These are phyloP conservation scores for Steccherinum ochraceum DNA, from an alignment of 768 basidiomycete genomes.

Conservation along the genomic window DNA sequence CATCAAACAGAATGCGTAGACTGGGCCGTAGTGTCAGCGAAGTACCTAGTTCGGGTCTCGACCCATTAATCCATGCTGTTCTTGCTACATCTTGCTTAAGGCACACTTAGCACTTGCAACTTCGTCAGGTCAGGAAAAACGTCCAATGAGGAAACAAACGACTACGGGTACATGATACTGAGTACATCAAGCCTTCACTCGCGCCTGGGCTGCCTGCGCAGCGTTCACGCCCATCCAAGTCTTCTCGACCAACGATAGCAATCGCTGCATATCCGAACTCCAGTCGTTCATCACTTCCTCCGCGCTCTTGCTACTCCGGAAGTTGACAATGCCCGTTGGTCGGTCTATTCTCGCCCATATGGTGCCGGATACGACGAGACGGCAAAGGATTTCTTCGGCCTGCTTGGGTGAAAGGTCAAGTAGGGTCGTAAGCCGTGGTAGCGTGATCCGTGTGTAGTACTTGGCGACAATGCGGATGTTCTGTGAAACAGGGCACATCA, in stretches of 20 bases:
- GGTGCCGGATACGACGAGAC: constrained; percentile 85
- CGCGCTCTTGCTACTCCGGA: constrained; percentile 72
- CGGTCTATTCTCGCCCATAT: constrained; percentile 94
- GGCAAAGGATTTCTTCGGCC: constrained; percentile 85
- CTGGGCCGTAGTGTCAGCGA: too few species aligned
- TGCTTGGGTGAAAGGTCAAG: constrained; percentile 78
- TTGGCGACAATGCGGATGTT: constrained; percentile 92
- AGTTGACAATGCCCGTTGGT: constrained; percentile 83
- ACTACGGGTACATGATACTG: constrained; percentile 12
- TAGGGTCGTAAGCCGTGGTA: constrained; percentile 74
- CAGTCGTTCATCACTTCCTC: constrained; percentile 98
- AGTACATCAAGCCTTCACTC: constrained; percentile 46
- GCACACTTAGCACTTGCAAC: too few species aligned
- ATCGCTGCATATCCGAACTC: constrained; percentile 93
- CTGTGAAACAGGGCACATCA: constrained; percentile 32
- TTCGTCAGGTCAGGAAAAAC: too few species aligned
- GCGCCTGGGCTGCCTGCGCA: constrained; percentile 77
- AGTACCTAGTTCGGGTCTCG: too few species aligned
- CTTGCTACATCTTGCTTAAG: too few species aligned
- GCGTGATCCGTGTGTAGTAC: constrained; percentile 92
- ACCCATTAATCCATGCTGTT: too few species aligned
- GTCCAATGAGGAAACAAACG: background rate
- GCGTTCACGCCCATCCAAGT: constrained; percentile 98
- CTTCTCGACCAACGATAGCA: constrained; percentile 91
- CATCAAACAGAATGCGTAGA: too few species aligned